Percentiles rank a stretch among this genome's conserved stretches.
Evolutionary conservation across 306 rosid species (phyloP).

Genomic region (Betula pendula): DNA sequence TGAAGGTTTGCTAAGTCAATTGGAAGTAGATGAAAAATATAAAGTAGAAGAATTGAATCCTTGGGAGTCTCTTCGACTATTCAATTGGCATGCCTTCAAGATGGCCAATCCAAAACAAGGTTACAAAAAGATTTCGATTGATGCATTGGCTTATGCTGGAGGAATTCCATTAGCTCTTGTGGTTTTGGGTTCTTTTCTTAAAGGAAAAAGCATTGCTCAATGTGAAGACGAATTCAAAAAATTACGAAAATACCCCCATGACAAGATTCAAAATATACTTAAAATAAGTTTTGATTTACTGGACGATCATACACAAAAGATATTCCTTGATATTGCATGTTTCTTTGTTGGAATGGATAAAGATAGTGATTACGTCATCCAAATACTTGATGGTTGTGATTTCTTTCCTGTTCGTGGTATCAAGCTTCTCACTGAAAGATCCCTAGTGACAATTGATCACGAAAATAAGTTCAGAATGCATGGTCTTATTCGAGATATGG

Average conservation of each 20-base stretch:
- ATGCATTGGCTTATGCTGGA: constrained; percentile 19
- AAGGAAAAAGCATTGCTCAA: constrained; percentile 9
- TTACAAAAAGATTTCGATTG: constrained; percentile 5
- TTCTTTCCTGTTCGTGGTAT: constrained; percentile 31
- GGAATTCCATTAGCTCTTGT: constrained; percentile 49
- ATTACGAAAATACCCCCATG: constrained; percentile 24
- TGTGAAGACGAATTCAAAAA: constrained; percentile 34
- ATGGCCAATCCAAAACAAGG: neutral
- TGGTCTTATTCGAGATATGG: constrained; percentile 42
- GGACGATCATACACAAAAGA: constrained; percentile 6
- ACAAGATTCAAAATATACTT: constrained; percentile 28
- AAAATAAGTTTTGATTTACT: constrained; percentile 34
- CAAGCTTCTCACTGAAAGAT: constrained; percentile 22
- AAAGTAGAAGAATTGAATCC: neutral
- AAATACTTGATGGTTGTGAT: constrained; percentile 36
- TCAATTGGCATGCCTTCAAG: constrained; percentile 38
- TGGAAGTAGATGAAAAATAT: neutral
- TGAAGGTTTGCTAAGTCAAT: neutral
- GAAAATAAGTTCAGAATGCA: constrained; percentile 24
- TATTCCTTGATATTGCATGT: constrained; percentile 47
- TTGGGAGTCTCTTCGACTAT: constrained; percentile 28
- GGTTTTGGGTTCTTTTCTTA: constrained; percentile 39
- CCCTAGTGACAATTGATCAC: constrained; percentile 20
- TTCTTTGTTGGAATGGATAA: constrained; percentile 37
- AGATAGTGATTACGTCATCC: neutral